phyloP scores from a whole-genome alignment of 75 land plant species.

The Picea sitchensis region DNA sequence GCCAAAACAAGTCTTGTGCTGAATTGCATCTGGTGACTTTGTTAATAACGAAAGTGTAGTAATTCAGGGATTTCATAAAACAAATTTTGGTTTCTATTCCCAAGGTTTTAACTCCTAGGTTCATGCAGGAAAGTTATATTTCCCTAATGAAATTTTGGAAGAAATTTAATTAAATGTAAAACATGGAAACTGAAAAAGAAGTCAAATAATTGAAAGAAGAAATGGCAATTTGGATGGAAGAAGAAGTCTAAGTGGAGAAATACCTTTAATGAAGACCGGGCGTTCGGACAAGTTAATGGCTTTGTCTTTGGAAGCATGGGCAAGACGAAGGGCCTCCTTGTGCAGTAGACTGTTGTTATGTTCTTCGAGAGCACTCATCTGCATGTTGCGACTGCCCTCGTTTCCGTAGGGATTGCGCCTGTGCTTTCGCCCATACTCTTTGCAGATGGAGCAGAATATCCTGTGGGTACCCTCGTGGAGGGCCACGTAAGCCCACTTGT shows the following conservation, averaged over 20 bases:
- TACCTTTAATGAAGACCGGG: conserved; percentile 92
- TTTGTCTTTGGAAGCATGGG: conserved; percentile 89
- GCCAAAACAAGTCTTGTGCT: too few relatives aligned
- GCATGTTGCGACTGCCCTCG: conserved; percentile 99
- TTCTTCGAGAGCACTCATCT: conserved; percentile 99
- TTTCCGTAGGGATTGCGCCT: conserved; percentile 97
- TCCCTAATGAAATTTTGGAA: too few relatives aligned
- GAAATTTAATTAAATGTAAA: too few relatives aligned
- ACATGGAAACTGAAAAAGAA: too few relatives aligned
- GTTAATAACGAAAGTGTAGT: too few relatives aligned
- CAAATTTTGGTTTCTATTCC: too few relatives aligned
- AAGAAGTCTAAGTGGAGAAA: background rate
- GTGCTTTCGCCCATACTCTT: conserved; percentile 95
- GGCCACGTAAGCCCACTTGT: conserved; percentile 97
- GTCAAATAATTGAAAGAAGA: too few relatives aligned
- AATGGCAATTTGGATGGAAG: too few relatives aligned
- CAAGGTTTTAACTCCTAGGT: too few relatives aligned
- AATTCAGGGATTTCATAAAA: too few relatives aligned
- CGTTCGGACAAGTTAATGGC: conserved; percentile 52
- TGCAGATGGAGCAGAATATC: conserved; percentile 93
- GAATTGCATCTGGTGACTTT: too few relatives aligned
- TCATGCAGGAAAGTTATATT: too few relatives aligned
- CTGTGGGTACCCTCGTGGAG: conserved; percentile 80
- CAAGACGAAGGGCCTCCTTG: conserved; percentile 92
- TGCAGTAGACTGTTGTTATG: conserved; percentile 97